These are phyloP conservation scores for Trichosporon sp. DNA, from an alignment of 1,284 basidiomycete genomes.

Conservation along the genomic window DNA sequence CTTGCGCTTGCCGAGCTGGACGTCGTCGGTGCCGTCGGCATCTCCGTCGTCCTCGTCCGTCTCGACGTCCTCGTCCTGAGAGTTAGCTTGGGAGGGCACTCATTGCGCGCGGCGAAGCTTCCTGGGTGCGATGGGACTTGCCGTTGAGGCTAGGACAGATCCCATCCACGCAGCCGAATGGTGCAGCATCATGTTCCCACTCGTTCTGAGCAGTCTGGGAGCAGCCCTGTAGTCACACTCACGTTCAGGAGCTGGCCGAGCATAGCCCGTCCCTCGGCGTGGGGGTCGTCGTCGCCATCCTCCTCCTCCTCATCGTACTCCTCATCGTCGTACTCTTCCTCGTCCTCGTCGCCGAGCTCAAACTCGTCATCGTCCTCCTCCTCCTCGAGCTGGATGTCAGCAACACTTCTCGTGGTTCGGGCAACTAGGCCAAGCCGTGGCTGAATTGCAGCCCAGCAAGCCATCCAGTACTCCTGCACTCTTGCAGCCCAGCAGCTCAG, in stretches of 20 bases:
- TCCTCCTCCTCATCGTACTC: slow-evolving; percentile 15
- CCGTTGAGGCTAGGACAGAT: too few species aligned
- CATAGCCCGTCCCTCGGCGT: slow-evolving; percentile 16
- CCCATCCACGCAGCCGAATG: too few species aligned
- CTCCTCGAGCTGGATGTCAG: slow-evolving; percentile 8
- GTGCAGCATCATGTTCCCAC: too few species aligned
- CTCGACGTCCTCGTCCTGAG: slow-evolving; percentile 14
- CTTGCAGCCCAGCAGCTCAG: too few species aligned
- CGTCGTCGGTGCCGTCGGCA: slow-evolving; percentile 12
- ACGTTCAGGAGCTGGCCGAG: slow-evolving; percentile 18
- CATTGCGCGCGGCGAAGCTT: not conserved
- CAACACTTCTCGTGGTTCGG: too few species aligned
- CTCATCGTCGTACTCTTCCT: slow-evolving; percentile 14
- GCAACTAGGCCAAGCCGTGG: not conserved
- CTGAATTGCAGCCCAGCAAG: too few species aligned
- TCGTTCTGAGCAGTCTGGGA: not conserved
- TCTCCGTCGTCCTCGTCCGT: slow-evolving; percentile 21
- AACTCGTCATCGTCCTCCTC: slow-evolving; percentile 11
- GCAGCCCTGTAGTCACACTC: not conserved
- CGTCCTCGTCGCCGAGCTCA: slow-evolving; percentile 14
- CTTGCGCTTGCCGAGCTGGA: slow-evolving; percentile 22
- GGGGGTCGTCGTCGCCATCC: slow-evolving; percentile 17
- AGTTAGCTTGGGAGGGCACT: not conserved
- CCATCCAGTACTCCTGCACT: too few species aligned
- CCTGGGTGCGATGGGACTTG: too few species aligned